A percentile compares a stretch with the other conserved stretches of the same genome.
These are phyloP conservation scores for Apiospora koreana DNA, from an alignment of 2,329 filamentous ascomycete species.

Conservation along the genomic window DNA sequence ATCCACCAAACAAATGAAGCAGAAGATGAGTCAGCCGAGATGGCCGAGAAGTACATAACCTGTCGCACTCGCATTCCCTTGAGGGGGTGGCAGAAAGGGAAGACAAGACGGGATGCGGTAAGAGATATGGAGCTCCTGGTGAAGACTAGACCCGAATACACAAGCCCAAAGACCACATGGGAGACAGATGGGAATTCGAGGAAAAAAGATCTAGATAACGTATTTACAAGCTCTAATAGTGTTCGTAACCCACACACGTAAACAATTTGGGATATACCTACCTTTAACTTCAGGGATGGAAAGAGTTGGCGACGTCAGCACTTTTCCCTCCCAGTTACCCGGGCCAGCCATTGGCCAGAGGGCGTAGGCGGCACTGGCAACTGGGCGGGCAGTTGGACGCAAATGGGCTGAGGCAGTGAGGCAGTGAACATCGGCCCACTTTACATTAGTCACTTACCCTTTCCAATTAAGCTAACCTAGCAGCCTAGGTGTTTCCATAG, in stretches of 20 bases:
- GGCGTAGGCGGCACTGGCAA: not conserved
- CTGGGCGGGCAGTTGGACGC: not conserved
- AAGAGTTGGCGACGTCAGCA: not conserved
- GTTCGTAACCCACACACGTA: not conserved
- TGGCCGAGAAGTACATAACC: not conserved
- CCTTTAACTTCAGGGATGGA: not conserved
- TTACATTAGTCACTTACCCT: not conserved
- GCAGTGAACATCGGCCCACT: not conserved
- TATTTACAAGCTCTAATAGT: not conserved
- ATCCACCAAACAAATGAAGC: not conserved
- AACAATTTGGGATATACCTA: not conserved
- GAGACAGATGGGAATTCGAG: not conserved
- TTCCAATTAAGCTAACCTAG: too few relatives aligned
- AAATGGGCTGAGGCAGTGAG: not conserved
- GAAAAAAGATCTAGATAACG: not conserved
- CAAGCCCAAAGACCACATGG: not conserved
- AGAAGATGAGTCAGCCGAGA: slow-evolving; percentile 15
- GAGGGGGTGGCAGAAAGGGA: not conserved
- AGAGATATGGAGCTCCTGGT: not conserved
- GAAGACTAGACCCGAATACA: too few relatives aligned
- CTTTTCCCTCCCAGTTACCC: not conserved
- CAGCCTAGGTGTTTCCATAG: too few relatives aligned
- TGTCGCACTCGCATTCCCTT: slow-evolving; percentile 10
- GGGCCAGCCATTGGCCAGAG: not conserved
- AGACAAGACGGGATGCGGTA: too few relatives aligned